These are phyloP conservation scores for Botryotinia globosa DNA, from an alignment of 2,329 filamentous ascomycete genomes.

Conservation along the genomic window DNA sequence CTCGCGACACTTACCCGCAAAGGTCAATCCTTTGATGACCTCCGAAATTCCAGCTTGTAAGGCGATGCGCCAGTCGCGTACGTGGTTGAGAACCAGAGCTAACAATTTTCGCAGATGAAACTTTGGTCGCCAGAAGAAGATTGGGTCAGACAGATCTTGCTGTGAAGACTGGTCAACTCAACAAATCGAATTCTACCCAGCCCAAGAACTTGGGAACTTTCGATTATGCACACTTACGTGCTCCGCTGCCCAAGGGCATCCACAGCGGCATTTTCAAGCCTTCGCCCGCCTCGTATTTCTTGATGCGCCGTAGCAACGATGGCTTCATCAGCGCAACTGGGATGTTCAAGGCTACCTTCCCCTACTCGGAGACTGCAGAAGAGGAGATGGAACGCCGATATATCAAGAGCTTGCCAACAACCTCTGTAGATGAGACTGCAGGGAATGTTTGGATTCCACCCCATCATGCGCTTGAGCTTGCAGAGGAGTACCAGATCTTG, in stretches of 20 bases:
- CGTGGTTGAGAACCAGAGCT: conserved; percentile 22
- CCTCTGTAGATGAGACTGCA: conserved; percentile 87
- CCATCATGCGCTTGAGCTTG: conserved; percentile 72
- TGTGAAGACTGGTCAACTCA: conserved; percentile 74
- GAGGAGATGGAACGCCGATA: conserved; percentile 76
- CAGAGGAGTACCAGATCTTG: conserved; percentile 80
- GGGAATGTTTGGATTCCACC: conserved; percentile 97
- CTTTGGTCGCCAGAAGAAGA: conserved; percentile 69
- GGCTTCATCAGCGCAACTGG: conserved; percentile 82
- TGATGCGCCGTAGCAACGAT: conserved; percentile 88
- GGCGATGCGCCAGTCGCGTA: conserved; percentile 36
- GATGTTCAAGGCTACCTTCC: conserved; percentile 90
- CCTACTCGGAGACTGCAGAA: conserved; percentile 68
- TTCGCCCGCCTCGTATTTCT: conserved; percentile 84
- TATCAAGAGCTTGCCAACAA: conserved; percentile 78
- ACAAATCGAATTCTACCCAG: conserved; percentile 68
- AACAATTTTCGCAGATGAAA: conserved; percentile 32
- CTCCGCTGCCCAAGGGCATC: conserved; percentile 87
- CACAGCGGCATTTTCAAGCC: conserved; percentile 90
- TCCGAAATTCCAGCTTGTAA: conserved; percentile 64
- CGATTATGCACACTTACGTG: conserved; percentile 93
- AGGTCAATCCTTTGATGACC: conserved; percentile 64
- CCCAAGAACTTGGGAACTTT: conserved; percentile 75
- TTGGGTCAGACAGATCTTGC: conserved; percentile 90
- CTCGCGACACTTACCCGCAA: conserved; percentile 50